Evolutionary conservation across 768 basidiomycete species (phyloP).

Genomic region (Gloeophyllum trabeum): DNA sequence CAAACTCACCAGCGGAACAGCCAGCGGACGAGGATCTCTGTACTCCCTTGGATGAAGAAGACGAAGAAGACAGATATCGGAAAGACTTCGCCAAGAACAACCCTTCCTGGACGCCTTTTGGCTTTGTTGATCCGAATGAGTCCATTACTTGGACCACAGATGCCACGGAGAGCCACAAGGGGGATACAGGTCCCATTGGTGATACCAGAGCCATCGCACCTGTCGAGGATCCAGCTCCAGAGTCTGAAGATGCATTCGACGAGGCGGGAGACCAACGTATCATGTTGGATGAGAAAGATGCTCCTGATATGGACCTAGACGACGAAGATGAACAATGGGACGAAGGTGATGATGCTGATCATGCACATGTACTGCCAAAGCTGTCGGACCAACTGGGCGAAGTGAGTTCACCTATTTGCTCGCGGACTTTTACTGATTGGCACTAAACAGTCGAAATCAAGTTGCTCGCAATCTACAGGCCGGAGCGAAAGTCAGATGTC

Average conservation of each 20-base stretch:
- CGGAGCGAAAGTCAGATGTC: constrained; percentile 48
- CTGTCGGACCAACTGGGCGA: no score
- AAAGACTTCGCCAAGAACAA: constrained; percentile 45
- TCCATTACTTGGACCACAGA: constrained; percentile 49
- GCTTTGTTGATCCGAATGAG: constrained; percentile 41
- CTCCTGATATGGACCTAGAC: neutral
- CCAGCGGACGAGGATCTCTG: constrained; percentile 1
- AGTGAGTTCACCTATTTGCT: constrained; percentile 9
- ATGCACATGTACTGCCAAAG: no score
- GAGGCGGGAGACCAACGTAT: neutral
- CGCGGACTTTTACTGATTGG: constrained; percentile 3
- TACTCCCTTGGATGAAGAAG: constrained; percentile 5
- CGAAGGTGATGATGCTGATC: neutral
- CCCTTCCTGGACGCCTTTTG: constrained; percentile 51
- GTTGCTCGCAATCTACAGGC: constrained; percentile 14
- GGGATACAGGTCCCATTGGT: neutral
- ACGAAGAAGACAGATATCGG: constrained; percentile 22
- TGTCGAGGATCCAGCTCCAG: no score
- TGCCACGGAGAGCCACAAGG: neutral
- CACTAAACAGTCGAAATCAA: neutral
- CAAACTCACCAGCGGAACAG: constrained; percentile 9
- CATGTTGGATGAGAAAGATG: neutral
- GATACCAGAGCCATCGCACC: no score
- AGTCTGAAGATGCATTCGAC: neutral
- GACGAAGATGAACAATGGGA: neutral